Percentiles rank a stretch among this genome's conserved stretches.
phyloP scores from a whole-genome alignment of 2,329 filamentous ascomycete genomes.

The Alternaria sp. region DNA sequence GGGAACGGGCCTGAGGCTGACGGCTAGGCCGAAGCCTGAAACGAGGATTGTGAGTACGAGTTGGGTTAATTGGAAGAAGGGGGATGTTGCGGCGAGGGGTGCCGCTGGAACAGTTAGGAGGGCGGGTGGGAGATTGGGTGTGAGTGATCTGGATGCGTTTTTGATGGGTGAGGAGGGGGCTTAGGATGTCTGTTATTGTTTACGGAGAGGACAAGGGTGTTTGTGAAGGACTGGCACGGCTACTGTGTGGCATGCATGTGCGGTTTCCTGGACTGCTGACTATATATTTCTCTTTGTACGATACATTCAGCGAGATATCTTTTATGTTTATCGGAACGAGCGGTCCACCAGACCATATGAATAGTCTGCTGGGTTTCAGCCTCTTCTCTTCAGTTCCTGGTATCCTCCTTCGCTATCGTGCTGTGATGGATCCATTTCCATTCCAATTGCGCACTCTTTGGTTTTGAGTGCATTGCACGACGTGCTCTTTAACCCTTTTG shows the following conservation, averaged over 20 bases:
- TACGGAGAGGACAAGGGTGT: neutral
- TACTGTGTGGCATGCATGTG: neutral
- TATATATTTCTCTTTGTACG: neutral
- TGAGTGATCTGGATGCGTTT: conserved; percentile 9
- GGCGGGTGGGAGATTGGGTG: neutral
- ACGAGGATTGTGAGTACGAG: conserved; percentile 29
- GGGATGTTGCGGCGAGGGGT: neutral
- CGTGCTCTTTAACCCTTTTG: neutral
- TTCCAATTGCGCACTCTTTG: neutral
- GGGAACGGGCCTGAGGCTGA: conserved; percentile 21
- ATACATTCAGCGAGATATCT: neutral
- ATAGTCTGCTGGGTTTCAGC: neutral
- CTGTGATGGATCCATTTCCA: neutral
- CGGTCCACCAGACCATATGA: neutral
- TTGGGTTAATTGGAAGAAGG: conserved; percentile 33
- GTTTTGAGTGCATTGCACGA: neutral
- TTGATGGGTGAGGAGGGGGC: neutral
- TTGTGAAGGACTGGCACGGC: neutral
- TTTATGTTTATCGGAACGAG: neutral
- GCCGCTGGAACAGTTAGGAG: neutral
- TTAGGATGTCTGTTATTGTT: neutral
- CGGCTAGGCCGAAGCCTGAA: conserved; percentile 21
- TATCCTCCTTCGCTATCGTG: neutral
- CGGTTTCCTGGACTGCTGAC: neutral
- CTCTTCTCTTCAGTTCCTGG: neutral